phyloP scores from a whole-genome alignment of 2,329 filamentous ascomycete species.

The Claviceps sp. region DNA sequence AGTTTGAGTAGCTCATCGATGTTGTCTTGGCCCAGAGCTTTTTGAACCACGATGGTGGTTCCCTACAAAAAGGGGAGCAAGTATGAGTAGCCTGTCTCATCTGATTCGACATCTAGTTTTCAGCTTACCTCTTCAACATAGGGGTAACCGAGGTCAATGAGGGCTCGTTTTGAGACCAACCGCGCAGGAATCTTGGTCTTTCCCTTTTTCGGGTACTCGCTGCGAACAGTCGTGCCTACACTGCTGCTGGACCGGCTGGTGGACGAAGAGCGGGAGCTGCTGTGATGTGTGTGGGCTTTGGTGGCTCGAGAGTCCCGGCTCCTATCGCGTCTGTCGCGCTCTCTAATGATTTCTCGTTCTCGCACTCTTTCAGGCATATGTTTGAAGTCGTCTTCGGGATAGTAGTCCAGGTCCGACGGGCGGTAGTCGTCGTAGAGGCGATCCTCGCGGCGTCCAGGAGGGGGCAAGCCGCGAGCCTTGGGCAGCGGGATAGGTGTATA shows the following conservation, averaged over 20 bases:
- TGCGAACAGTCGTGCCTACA: constrained; percentile 37
- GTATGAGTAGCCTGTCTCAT: background rate
- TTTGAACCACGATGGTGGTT: constrained; percentile 66
- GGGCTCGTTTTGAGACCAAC: constrained; percentile 65
- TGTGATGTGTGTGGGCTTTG: constrained; percentile 24
- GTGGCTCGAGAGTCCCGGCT: constrained; percentile 29
- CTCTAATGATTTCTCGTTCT: constrained; percentile 47
- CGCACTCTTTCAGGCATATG: constrained; percentile 44
- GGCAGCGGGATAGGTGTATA: constrained; percentile 57
- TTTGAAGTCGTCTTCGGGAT: constrained; percentile 60
- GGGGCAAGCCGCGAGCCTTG: constrained; percentile 45
- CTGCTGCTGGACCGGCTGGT: constrained; percentile 33
- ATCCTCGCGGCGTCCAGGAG: constrained; percentile 42
- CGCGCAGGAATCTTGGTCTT: constrained; percentile 79
- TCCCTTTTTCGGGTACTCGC: constrained; percentile 65
- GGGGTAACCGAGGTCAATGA: constrained; percentile 75
- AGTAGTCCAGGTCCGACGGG: constrained; percentile 52
- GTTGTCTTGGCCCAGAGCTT: constrained; percentile 76
- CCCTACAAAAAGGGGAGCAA: constrained; percentile 35
- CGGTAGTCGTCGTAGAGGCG: constrained; percentile 51
- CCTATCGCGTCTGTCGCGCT: constrained; percentile 28
- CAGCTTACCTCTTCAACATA: constrained; percentile 67
- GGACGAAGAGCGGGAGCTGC: constrained; percentile 32
- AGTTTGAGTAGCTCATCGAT: constrained; percentile 81
- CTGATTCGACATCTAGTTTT: constrained; percentile 6